phyloP scores from a whole-genome alignment of 2,329 filamentous ascomycete species.

The Epichloe hybrida region DNA sequence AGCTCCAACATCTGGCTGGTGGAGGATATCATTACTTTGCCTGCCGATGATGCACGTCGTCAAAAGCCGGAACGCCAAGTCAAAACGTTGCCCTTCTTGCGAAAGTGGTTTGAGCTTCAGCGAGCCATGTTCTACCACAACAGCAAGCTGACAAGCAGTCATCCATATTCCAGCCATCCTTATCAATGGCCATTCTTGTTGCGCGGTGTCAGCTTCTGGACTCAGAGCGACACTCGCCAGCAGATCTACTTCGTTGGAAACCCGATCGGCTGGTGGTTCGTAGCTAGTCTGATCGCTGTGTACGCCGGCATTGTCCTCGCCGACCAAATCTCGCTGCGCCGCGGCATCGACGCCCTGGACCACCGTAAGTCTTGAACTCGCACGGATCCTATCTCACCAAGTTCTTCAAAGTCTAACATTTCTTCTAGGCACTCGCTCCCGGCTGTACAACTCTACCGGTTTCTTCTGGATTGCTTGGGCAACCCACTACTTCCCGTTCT shows the following conservation, averaged over 20 bases:
- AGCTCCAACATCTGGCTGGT: slow-evolving; percentile 91
- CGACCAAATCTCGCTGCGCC: slow-evolving; percentile 84
- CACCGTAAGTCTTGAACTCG: slow-evolving; percentile 54
- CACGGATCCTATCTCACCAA: too few relatives aligned
- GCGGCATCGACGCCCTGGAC: slow-evolving; percentile 86
- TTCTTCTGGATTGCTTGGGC: slow-evolving; percentile 99
- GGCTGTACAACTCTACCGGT: slow-evolving; percentile 94
- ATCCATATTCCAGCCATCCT: slow-evolving; percentile 88
- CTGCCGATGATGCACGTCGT: slow-evolving; percentile 57
- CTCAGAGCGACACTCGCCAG: slow-evolving; percentile 81
- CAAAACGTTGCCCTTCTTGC: slow-evolving; percentile 75
- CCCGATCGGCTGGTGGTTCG: slow-evolving; percentile 93
- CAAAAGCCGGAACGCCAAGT: slow-evolving; percentile 64
- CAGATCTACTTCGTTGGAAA: slow-evolving; percentile 99
- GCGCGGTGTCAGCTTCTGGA: slow-evolving; percentile 98
- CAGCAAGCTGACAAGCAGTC: slow-evolving; percentile 91
- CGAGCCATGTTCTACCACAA: slow-evolving; percentile 99
- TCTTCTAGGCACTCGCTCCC: slow-evolving; percentile 63
- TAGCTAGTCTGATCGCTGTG: slow-evolving; percentile 81
- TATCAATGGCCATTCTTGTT: slow-evolving; percentile 98
- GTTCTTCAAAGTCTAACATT: slow-evolving; percentile 16
- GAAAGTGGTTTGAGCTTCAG: slow-evolving; percentile 93
- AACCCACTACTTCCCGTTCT: slow-evolving; percentile 95
- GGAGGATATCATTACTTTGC: slow-evolving; percentile 76
- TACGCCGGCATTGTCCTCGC: slow-evolving; percentile 85